Conservation (phyloP, 345 rosid genomes). For the Rhodamnia rubescens region DNA sequence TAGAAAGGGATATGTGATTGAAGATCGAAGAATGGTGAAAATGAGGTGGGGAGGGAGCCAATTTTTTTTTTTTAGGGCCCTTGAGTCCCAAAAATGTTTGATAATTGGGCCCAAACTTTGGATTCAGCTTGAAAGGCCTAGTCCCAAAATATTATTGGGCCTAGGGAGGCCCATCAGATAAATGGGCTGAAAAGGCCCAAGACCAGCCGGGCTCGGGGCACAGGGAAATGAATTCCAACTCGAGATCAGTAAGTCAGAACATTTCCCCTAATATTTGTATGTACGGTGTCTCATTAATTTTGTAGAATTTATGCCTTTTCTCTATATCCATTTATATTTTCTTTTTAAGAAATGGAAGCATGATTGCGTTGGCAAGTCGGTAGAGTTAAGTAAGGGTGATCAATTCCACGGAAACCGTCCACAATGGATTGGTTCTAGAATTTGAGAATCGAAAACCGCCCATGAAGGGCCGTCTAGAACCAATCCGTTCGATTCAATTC, state of each 20-base stretch:
- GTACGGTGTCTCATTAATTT: fast-evolving
- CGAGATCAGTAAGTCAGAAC: background rate
- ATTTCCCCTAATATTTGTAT: background rate
- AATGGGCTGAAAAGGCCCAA: background rate
- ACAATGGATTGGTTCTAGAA: too few relatives aligned
- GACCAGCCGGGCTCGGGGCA: background rate
- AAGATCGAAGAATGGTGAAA: background rate
- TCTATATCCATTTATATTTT: background rate
- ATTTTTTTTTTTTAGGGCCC: background rate
- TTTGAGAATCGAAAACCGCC: too few relatives aligned
- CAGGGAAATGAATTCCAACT: background rate
- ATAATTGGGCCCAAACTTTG: background rate
- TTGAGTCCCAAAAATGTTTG: background rate
- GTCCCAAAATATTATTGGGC: background rate
- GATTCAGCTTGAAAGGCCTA: background rate
- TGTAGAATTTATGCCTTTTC: background rate
- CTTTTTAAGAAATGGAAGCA: too few relatives aligned
- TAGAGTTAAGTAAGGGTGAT: too few relatives aligned
- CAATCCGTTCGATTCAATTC: too few relatives aligned
- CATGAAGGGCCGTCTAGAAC: too few relatives aligned
- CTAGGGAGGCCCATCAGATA: background rate
- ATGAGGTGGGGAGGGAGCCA: background rate
- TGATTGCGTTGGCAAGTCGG: too few relatives aligned
- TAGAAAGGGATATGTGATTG: background rate
- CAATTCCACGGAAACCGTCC: too few relatives aligned